Base-by-base conservation (phyloP, 257 asterid species). In the Solanum habrochaites region DNA sequence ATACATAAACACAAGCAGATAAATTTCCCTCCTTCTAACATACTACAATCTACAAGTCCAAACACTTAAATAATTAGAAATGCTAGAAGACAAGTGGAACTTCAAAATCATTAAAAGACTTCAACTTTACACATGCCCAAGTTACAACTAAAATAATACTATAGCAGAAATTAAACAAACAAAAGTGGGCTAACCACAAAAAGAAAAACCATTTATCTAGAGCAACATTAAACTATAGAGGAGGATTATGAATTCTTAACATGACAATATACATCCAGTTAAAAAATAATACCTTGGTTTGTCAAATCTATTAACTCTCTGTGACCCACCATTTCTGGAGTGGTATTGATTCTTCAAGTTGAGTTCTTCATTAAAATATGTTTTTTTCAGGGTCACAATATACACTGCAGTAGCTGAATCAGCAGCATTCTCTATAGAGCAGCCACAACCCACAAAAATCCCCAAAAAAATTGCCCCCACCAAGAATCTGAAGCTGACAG, bases 371-470 rank as follows among this genome's bases (percentile, higher is more conserved):
- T 89, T 86, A 89, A 74, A 89, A 25, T 93, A 98, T 87, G 95
- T 88, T 88, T 94, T 94, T 89, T 92, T 96, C 89, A 96, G 92
- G 69, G 96, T 95, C 86, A 96, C 98, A 91, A 96, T 96, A 89
- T 94, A 95, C 83, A 96, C 97, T 87, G 92, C 85, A 70, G 85
- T 85, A 86, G 88, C 92, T 82, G 87, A 92, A 87, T 69, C 90
- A 20, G 56, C 43, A 14, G 81, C 60, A 75, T 77, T 77, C 23
- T 77, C 62, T 25, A 43, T n/a, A 78, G 83, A 77, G 91, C 91
- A 92, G 88, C 86, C 90, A 89, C 90, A 7, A 90, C 89, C 88
- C 86, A 87, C 88, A 87, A 64, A 87, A 93, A 80, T 15, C 93
- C 47, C 81, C 90, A 93, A 92, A 93, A 85, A 89, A 88, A 93